Percentiles rank a stretch among this genome's conserved stretches.
These are phyloP conservation scores for Sherardia arvensis DNA, from an alignment of 257 asterid species.

Conservation along the genomic window DNA sequence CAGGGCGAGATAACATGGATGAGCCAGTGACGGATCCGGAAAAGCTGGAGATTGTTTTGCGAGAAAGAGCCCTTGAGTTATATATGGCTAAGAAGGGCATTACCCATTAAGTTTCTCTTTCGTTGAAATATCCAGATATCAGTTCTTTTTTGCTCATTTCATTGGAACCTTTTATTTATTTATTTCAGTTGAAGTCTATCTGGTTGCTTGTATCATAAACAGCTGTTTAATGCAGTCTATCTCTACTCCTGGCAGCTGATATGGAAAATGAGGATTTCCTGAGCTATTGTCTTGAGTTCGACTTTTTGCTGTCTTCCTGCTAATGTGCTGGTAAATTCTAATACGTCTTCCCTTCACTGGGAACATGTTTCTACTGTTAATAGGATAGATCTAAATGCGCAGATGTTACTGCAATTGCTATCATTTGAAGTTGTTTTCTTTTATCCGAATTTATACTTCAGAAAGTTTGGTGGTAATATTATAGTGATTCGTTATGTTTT, in stretches of 20 bases:
- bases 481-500: slow-evolving; percentile 19
- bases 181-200: slow-evolving; percentile 34
- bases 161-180: slow-evolving; percentile 13
- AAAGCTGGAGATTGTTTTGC: slow-evolving; percentile 85
- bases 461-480: slow-evolving; percentile 27
- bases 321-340: slow-evolving; percentile 58
- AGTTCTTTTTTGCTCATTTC: slow-evolving; percentile 20
- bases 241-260: slow-evolving; percentile 90
- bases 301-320: slow-evolving; percentile 87
- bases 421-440: no score
- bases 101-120: slow-evolving; percentile 34
- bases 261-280: slow-evolving; percentile 77
- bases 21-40: slow-evolving; percentile 57
- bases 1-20: slow-evolving; percentile 21
- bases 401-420: not conserved
- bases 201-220: slow-evolving; percentile 40
- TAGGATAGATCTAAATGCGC: slow-evolving; percentile 12
- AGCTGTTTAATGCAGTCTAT: slow-evolving; percentile 59
- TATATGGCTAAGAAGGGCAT: slow-evolving; percentile 85
- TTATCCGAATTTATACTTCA: slow-evolving; percentile 22
- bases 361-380: slow-evolving; percentile 21
- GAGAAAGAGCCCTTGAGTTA: slow-evolving; percentile 93
- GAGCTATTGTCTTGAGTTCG: slow-evolving; percentile 79
- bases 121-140: slow-evolving; percentile 27
- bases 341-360: slow-evolving; percentile 46